These are phyloP conservation scores for Arthrinium phaeospermum DNA, from an alignment of 2,329 filamentous ascomycete genomes.

Conservation along the genomic window DNA sequence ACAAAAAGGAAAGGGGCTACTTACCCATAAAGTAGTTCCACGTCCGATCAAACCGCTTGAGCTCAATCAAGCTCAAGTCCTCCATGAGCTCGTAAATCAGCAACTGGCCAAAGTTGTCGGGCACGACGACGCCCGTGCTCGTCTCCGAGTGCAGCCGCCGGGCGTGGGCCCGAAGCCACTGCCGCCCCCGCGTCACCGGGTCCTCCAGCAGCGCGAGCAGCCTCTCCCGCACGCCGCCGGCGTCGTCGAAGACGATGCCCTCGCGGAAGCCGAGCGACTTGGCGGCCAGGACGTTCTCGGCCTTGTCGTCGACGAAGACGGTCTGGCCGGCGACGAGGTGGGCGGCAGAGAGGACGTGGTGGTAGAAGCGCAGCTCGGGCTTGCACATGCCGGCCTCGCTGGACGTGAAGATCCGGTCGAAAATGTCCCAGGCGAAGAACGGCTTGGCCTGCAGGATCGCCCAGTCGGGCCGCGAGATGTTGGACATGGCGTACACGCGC, in stretches of 20 bases:
- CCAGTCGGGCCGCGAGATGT: neutral
- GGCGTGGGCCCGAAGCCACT: neutral
- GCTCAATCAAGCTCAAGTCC: neutral
- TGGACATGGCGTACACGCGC: conserved; percentile 16
- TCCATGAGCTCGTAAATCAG: conserved; percentile 9
- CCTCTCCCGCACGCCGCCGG: neutral
- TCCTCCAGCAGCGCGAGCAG: neutral
- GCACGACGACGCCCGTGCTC: conserved; percentile 10
- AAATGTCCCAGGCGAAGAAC: conserved; percentile 8
- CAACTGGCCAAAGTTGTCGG: conserved; percentile 9
- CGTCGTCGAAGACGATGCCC: neutral
- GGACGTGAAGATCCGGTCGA: neutral
- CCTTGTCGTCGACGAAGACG: conserved; percentile 10
- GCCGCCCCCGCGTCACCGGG: neutral
- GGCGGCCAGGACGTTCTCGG: conserved; percentile 10
- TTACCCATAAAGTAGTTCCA: conserved; percentile 15
- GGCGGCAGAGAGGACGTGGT: neutral
- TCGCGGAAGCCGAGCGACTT: conserved; percentile 8
- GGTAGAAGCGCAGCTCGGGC: conserved; percentile 11
- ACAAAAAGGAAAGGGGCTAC: neutral
- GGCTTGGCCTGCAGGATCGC: neutral
- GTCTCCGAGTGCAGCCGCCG: neutral
- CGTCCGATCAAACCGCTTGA: conserved; percentile 3
- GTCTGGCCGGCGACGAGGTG: neutral
- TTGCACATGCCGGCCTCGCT: conserved; percentile 8